Evolutionary conservation across 352 stramenopile species (phyloP).

Genomic region (Globisporangium nagaii): DNA sequence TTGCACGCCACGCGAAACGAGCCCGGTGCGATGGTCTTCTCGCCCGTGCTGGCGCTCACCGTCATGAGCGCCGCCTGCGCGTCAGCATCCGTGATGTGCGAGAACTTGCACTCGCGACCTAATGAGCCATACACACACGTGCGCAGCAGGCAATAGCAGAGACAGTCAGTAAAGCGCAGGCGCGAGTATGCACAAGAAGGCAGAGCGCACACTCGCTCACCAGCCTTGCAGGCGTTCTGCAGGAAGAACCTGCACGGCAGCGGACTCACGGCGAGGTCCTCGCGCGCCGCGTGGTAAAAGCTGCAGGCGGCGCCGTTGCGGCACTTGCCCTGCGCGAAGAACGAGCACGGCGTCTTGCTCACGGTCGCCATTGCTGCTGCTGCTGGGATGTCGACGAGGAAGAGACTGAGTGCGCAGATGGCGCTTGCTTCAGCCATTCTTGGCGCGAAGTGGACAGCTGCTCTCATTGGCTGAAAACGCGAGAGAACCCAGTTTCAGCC

Average conservation of each 20-base stretch:
- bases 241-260: conserved; percentile 72
- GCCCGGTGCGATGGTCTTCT: conserved; percentile 35
- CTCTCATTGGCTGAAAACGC: background rate
- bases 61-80: conserved; percentile 15
- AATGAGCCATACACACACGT: background rate
- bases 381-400: too few species aligned
- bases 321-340: conserved; percentile 69
- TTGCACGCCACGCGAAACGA: conserved; percentile 54
- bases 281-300: conserved; percentile 49
- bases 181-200: too few species aligned
- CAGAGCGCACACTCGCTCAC: conserved; percentile 1
- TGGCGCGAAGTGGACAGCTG: background rate
- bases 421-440: background rate
- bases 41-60: conserved; percentile 35
- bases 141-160: too few species aligned
- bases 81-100: conserved; percentile 24
- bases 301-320: conserved; percentile 56
- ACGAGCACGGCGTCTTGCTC: conserved; percentile 40
- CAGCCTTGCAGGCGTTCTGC: conserved; percentile 52
- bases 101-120: conserved; percentile 65
- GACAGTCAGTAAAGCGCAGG: background rate
- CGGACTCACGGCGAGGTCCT: conserved; percentile 31
- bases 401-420: background rate
- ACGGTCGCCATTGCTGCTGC: background rate
- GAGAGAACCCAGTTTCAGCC: too few species aligned